These are phyloP conservation scores for Boletus insuetus DNA, from an alignment of 768 basidiomycete genomes.

Conservation along the genomic window DNA sequence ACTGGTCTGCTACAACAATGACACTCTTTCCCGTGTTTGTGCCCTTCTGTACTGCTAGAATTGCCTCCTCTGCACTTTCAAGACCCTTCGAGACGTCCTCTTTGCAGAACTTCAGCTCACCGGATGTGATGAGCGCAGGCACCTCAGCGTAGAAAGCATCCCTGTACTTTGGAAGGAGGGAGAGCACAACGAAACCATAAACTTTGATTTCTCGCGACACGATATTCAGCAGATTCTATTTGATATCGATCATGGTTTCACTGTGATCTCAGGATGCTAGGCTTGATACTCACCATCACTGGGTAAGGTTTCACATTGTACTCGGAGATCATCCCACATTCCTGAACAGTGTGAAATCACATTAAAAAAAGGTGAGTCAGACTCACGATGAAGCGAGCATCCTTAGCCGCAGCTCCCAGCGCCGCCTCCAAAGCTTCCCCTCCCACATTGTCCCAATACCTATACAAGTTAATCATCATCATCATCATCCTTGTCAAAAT, in stretches of 20 bases:
- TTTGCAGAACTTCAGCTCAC: constrained; percentile 42
- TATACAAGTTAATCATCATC: not conserved
- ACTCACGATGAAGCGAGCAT: constrained; percentile 48
- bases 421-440: constrained; percentile 57
- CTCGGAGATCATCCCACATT: constrained; percentile 31
- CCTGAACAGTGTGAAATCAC: constrained; percentile 13
- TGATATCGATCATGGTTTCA: not conserved
- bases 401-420: constrained; percentile 39
- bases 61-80: constrained; percentile 37
- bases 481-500: not conserved
- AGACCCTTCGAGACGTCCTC: constrained; percentile 48
- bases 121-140: constrained; percentile 40
- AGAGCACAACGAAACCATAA: constrained; percentile 41
- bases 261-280: not conserved
- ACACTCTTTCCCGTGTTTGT: constrained; percentile 33
- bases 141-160: constrained; percentile 43
- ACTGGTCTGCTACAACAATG: constrained; percentile 11
- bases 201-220: constrained; percentile 41
- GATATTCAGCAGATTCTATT: constrained; percentile 39
- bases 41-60: constrained; percentile 37
- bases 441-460: constrained; percentile 40
- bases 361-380: not conserved
- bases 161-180: constrained; percentile 31
- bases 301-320: constrained; percentile 14
- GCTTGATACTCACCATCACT: constrained; percentile 6